Percentiles rank a stretch among this genome's conserved stretches.
phyloP scores from a whole-genome alignment of 805 yeast genomes.

The Huiozyma naganishii region DNA sequence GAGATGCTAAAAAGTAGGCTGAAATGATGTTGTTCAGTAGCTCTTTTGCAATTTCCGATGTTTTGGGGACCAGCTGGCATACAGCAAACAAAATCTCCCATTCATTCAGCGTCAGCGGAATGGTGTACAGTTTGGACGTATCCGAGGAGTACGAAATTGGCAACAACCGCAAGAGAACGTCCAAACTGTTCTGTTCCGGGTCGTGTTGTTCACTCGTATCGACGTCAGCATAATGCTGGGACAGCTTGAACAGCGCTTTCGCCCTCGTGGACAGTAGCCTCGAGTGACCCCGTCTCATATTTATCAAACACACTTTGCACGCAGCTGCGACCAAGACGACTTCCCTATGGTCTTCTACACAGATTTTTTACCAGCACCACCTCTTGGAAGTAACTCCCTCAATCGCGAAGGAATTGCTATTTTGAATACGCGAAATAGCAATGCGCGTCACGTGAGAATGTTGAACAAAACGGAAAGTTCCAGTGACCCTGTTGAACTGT shows the following conservation, averaged over 20 bases:
- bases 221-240: constrained; percentile 2
- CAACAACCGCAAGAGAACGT: constrained; percentile 15
- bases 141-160: constrained; percentile 22
- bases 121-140: constrained; percentile 21
- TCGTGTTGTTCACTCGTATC: neutral
- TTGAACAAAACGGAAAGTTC: no score
- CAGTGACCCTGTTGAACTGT: no score
- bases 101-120: constrained; percentile 41
- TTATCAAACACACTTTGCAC: no score
- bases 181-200: constrained; percentile 1
- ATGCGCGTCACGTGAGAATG: no score
- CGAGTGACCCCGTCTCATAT: neutral
- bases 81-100: constrained; percentile 44
- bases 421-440: no score
- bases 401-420: no score
- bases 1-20: constrained; percentile 40
- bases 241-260: constrained; percentile 16
- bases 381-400: no score
- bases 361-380: no score
- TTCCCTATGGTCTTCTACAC: no score
- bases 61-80: constrained; percentile 30
- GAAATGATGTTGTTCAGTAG: constrained; percentile 33
- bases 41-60: constrained; percentile 29
- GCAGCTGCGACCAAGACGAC: no score
- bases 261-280: constrained; percentile 11